Evolutionary conservation across 2,329 filamentous ascomycete species (phyloP), one percentile per base, ranked within the genome.

Genomic region (Aspergillus tamarii): DNA sequence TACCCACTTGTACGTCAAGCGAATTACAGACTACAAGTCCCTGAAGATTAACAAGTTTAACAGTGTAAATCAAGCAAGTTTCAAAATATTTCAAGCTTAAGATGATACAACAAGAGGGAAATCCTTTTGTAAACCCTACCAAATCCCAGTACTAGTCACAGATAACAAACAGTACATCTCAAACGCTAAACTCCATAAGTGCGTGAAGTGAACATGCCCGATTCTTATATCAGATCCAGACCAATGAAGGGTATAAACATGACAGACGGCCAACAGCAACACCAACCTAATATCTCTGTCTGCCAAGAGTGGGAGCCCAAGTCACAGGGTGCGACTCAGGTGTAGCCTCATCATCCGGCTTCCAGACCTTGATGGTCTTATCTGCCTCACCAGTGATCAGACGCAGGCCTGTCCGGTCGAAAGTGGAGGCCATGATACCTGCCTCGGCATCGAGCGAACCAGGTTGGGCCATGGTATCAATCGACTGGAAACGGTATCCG

Each of bases 351-450:
- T 96, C 92, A 76, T 99, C 95, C 70, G 90, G 91, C 78, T 94
- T 96, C 95, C 95, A 99, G 63, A 99, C 88, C 86, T 99, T 98
- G 78, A 97, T 97, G 0, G 94, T 97, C 85, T 99, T 99, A 77
- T 99, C 95, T 7, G 93, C 92, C 80, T 99, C 95, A 53, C 96
- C 96, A 23, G 91, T 94, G 67, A 99, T 96, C 70, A 99, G 83
- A 70, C 95, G 87, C 73, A 97, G 75, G 0, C 95, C 95, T 0
- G 94, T 97, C 64, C 87, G 87, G 74, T 99, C 95, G 75, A 96
- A 99, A 0, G 90, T 97, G 16, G 92, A 93, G 74, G 91, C 92
- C 90, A 99, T 97, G 70, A 99, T 88, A 59, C 96, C 96, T 7
- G 93, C 90, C 80, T 99, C 95, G 7, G 95, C 95, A 72, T 98